A percentile compares a stretch with the other conserved stretches of the same genome.
Conservation (phyloP, 805 yeast species). For the Cyberlindnera bimundalis region DNA sequence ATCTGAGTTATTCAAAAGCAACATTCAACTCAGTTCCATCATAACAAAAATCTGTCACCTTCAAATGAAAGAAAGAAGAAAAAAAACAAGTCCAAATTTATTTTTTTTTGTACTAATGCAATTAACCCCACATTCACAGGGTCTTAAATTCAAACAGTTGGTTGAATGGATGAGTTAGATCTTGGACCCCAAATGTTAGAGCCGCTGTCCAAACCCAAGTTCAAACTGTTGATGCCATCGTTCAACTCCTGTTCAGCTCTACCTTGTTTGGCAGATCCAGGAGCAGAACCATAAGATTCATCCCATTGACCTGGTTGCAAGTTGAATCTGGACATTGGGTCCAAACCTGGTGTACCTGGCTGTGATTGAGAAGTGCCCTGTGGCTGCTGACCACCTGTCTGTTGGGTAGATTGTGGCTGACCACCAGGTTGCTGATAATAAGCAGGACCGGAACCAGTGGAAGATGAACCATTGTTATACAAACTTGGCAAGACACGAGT, state of each 20-base stretch:
- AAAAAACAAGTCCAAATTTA: background rate
- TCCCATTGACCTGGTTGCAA: constrained; percentile 16
- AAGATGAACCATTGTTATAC: constrained; percentile 17
- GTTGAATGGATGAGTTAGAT: constrained; percentile 12
- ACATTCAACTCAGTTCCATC: too few species aligned
- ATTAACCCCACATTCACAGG: too few species aligned
- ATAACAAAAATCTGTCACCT: background rate
- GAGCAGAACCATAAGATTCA: constrained; percentile 1
- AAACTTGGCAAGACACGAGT: constrained; percentile 22
- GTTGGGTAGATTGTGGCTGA: too few species aligned
- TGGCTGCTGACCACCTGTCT: background rate
- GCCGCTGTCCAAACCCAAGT: constrained; percentile 24
- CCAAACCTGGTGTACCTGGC: constrained; percentile 31
- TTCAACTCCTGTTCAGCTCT: constrained; percentile 24
- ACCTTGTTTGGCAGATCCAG: constrained; percentile 1
- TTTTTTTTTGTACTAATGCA: background rate
- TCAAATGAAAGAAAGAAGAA: background rate
- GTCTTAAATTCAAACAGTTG: constrained; percentile 6
- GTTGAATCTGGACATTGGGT: constrained; percentile 26
- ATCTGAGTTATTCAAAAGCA: too few species aligned
- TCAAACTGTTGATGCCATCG: constrained; percentile 25
- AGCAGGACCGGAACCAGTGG: background rate
- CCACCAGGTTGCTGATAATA: constrained; percentile 6
- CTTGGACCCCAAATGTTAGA: constrained; percentile 30
- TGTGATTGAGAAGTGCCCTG: constrained; percentile 23